Conservation (phyloP, 2,329 filamentous ascomycete genomes). For the Tolypocladium cylindrosporum region DNA sequence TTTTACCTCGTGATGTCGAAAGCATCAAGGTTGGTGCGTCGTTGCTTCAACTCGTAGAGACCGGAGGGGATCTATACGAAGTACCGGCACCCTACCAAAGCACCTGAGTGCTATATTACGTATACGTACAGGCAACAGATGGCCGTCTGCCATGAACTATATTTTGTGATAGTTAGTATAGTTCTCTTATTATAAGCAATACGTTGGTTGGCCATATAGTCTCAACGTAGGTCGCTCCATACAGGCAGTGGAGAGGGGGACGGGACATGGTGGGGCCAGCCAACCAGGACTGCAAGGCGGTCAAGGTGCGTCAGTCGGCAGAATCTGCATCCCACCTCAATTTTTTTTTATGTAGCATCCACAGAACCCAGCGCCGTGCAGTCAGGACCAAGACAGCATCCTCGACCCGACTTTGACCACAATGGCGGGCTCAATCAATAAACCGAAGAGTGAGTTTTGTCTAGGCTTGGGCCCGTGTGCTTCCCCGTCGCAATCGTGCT, state of each 20-base stretch:
- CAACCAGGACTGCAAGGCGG: constrained; percentile 15
- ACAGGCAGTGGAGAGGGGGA: neutral
- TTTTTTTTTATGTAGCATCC: constrained; percentile 21
- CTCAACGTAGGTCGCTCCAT: no score
- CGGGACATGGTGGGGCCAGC: neutral
- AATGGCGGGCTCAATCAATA: constrained; percentile 46
- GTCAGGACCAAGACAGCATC: constrained; percentile 2
- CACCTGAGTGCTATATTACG: no score
- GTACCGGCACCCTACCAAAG: no score
- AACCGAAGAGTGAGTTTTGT: constrained; percentile 38
- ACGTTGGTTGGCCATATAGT: no score
- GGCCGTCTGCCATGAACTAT: no score
- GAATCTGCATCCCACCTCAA: constrained; percentile 28
- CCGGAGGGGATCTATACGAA: no score
- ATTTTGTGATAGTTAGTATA: no score
- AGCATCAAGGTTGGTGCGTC: no score
- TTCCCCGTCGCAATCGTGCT: neutral
- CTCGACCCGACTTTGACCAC: constrained; percentile 5
- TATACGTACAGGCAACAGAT: no score
- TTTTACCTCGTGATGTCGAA: neutral
- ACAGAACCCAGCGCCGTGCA: neutral
- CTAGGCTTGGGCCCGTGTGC: neutral
- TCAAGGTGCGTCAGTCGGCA: constrained; percentile 19
- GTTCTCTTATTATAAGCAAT: no score
- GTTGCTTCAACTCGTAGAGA: no score